phyloP scores from a whole-genome alignment of 2,329 filamentous ascomycete genomes.

The Fusarium guadeloupense region DNA sequence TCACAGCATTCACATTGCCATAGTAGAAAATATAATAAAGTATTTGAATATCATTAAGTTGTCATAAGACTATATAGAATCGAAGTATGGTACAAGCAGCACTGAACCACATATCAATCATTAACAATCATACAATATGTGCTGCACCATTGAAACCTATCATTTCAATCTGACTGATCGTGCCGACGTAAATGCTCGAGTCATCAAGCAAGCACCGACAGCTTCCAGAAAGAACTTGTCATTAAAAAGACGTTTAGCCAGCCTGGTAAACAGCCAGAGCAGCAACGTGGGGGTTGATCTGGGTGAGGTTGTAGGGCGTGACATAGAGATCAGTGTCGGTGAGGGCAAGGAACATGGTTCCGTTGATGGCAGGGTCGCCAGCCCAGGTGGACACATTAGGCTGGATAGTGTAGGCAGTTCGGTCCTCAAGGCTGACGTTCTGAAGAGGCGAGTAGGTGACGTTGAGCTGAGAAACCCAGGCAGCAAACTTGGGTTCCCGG shows the following conservation, averaged over 20 bases:
- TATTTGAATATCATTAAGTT: neutral
- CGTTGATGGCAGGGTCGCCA: constrained; percentile 76
- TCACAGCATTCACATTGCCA: too few species aligned
- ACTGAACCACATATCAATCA: neutral
- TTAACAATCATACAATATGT: neutral
- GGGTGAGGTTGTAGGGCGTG: constrained; percentile 79
- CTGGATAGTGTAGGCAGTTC: constrained; percentile 74
- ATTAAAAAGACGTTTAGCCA: constrained; percentile 59
- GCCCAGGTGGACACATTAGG: constrained; percentile 74
- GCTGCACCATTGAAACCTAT: neutral
- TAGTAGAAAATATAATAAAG: too few species aligned
- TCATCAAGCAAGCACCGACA: neutral
- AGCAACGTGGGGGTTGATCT: constrained; percentile 79
- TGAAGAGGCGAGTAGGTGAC: constrained; percentile 73
- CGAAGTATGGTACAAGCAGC: neutral
- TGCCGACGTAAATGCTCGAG: neutral
- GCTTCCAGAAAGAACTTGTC: too few species aligned
- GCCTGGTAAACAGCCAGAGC: constrained; percentile 81
- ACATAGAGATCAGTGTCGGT: constrained; percentile 74
- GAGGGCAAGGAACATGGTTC: constrained; percentile 80
- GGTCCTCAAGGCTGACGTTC: constrained; percentile 57
- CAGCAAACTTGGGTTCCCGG: constrained; percentile 69
- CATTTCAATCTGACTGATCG: neutral
- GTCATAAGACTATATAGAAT: neutral
- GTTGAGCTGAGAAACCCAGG: constrained; percentile 82